These are phyloP conservation scores for Abrus pulchellus DNA, from an alignment of 306 rosid genomes.

Conservation along the genomic window DNA sequence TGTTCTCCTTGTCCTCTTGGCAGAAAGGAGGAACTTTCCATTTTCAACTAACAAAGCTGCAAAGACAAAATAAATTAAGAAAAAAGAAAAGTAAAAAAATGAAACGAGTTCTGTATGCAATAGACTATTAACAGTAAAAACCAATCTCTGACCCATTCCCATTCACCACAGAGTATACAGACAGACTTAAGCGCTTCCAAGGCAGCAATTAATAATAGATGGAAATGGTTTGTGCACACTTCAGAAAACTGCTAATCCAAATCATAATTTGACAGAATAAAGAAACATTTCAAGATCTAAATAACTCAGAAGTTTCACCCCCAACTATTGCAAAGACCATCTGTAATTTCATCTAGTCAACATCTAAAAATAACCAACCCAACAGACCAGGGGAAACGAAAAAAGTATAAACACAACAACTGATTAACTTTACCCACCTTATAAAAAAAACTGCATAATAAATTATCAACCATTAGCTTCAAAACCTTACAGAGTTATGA, in stretches of 20 bases:
- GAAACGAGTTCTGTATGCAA: not conserved
- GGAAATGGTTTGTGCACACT: not conserved
- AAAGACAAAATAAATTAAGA: constrained; percentile 10
- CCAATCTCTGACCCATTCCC: not conserved
- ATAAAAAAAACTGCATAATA: not conserved
- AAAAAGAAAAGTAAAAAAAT: not conserved
- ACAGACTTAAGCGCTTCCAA: not conserved
- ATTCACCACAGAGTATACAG: not conserved
- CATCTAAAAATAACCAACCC: not conserved
- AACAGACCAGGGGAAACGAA: not conserved
- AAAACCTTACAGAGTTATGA: not conserved
- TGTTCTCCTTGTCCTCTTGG: constrained; percentile 86
- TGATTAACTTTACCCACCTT: not conserved
- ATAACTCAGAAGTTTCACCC: not conserved
- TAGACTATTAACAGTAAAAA: constrained; percentile 6
- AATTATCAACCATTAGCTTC: not conserved
- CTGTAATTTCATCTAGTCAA: not conserved
- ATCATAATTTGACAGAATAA: constrained; percentile 2
- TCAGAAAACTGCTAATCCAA: not conserved
- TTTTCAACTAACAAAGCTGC: constrained; percentile 89
- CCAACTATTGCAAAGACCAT: not conserved
- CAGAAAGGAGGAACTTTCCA: constrained; percentile 94
- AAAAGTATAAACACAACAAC: not conserved
- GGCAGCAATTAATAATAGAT: not conserved
- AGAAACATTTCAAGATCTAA: not conserved